A percentile compares a stretch with the other conserved stretches of the same genome.
Evolutionary conservation across 2,329 filamentous ascomycete species (phyloP).

Genomic region (Stenocarpella maydis): DNA sequence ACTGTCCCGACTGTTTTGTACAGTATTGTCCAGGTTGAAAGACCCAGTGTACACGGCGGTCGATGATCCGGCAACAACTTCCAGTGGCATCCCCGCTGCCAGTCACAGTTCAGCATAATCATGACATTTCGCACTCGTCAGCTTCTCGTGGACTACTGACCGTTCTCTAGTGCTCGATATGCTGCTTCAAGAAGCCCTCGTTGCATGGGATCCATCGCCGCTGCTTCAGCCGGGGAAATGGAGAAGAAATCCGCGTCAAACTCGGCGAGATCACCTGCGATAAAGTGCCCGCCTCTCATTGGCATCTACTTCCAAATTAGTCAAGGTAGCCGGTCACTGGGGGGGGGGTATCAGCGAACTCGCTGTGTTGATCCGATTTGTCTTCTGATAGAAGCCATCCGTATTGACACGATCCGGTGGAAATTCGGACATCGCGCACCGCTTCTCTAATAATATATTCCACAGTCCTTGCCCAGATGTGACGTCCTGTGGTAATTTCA

Average conservation of each 20-base stretch:
- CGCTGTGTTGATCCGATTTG: neutral
- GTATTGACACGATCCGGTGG: neutral
- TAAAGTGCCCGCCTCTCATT: neutral
- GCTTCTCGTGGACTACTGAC: too few species aligned
- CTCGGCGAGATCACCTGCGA: neutral
- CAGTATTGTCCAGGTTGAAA: too few species aligned
- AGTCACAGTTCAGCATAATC: too few species aligned
- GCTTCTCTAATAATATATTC: neutral
- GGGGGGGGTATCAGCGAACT: neutral
- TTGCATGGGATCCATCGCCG: neutral
- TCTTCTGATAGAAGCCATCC: neutral
- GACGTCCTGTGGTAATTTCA: slow-evolving; percentile 12
- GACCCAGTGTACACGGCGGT: too few species aligned
- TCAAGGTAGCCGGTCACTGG: neutral
- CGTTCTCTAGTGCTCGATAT: neutral
- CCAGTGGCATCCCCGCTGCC: too few species aligned
- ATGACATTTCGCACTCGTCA: too few species aligned
- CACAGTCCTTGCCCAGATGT: neutral
- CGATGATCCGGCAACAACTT: too few species aligned
- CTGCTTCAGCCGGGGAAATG: neutral
- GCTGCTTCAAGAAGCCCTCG: neutral
- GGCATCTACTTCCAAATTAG: neutral
- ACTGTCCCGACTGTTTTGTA: too few species aligned
- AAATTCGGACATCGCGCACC: neutral
- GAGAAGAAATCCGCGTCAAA: neutral